phyloP scores from a whole-genome alignment of 306 rosid genomes.

The Begonia peltatifolia region DNA sequence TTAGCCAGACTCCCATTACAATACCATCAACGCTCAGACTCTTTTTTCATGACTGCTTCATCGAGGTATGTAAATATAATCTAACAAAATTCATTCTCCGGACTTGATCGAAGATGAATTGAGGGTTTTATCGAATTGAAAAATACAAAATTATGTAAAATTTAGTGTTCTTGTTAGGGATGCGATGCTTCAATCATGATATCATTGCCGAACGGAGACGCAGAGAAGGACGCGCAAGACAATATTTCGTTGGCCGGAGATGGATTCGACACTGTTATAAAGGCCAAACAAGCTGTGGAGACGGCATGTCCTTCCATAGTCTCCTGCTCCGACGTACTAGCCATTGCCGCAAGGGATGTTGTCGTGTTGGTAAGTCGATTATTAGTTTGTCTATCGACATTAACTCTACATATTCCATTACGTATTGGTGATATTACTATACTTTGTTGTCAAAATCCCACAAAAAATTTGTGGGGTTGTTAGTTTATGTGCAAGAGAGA shows the following conservation, averaged over 20 bases:
- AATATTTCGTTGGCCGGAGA: slow-evolving; percentile 75
- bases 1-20: slow-evolving; percentile 35
- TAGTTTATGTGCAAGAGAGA: no score
- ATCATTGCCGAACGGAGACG: slow-evolving; percentile 45
- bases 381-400: neutral
- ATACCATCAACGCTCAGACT: slow-evolving; percentile 64
- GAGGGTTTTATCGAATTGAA: no score
- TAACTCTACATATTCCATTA: neutral
- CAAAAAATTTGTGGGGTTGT: no score
- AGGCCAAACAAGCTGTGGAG: slow-evolving; percentile 73
- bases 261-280: slow-evolving; percentile 72
- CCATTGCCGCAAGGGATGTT: slow-evolving; percentile 70
- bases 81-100: neutral
- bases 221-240: slow-evolving; percentile 55
- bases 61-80: slow-evolving; percentile 28
- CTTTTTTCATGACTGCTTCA: slow-evolving; percentile 76
- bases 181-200: slow-evolving; percentile 72
- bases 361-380: slow-evolving; percentile 31
- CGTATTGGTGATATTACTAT: no score
- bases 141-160: no score
- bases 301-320: slow-evolving; percentile 49
- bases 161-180: slow-evolving; percentile 26
- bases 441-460: no score
- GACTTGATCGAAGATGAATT: no score
- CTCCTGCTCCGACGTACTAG: slow-evolving; percentile 71